These are phyloP conservation scores for Malus hybrid DNA, from an alignment of 331 rosid genomes.

Conservation along the genomic window DNA sequence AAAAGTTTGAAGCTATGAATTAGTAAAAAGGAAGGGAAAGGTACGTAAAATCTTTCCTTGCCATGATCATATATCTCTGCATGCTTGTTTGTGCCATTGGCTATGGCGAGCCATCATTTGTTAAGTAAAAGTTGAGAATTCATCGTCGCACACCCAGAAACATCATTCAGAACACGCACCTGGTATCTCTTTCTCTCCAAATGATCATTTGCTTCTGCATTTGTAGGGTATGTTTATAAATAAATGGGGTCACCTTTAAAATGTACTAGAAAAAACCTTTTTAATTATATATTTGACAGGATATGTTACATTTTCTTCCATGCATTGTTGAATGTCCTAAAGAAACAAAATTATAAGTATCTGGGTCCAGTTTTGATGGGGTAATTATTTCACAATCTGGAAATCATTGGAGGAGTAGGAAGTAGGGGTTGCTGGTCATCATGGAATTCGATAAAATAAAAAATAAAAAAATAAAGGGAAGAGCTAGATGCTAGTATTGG, in stretches of 20 bases:
- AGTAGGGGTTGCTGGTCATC: constrained; percentile 22
- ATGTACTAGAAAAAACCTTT: not conserved
- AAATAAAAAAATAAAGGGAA: not conserved
- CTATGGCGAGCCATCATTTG: not conserved
- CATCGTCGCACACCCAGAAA: constrained; percentile 40
- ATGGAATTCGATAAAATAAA: not conserved
- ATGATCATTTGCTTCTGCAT: constrained; percentile 25
- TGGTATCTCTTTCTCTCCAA: constrained; percentile 1
- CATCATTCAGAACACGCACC: not conserved
- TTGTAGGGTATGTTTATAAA: constrained; percentile 6
- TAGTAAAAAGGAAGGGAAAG: constrained; percentile 15
- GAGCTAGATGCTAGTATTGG: not conserved
- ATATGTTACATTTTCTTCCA: not conserved
- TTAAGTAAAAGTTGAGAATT: constrained; percentile 8
- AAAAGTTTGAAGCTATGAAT: constrained; percentile 38
- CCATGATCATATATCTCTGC: constrained; percentile 27
- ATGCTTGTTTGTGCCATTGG: constrained; percentile 57
- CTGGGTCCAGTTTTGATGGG: constrained; percentile 29
- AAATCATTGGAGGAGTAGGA: constrained; percentile 25
- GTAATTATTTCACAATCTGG: constrained; percentile 18
- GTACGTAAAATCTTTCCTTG: not conserved
- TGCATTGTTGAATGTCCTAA: not conserved
- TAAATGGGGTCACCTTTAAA: not conserved
- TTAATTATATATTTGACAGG: not conserved
- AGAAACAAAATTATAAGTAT: constrained; percentile 15